Percentiles rank a stretch among this genome's conserved stretches.
These are phyloP conservation scores for Fusarium lyarnte DNA, from an alignment of 2,329 filamentous ascomycete genomes.

Conservation along the genomic window DNA sequence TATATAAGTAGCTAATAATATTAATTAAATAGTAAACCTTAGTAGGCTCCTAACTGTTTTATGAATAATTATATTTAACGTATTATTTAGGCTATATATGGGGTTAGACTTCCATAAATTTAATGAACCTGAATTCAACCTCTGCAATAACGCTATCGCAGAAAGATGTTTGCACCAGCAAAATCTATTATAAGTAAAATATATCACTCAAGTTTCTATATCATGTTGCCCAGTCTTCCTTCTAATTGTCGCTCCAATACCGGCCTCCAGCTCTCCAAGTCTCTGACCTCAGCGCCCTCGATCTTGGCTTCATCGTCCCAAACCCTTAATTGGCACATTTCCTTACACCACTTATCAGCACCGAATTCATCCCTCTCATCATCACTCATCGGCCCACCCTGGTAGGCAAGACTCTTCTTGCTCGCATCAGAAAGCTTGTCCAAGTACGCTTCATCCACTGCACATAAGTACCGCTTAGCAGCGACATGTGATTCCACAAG, in stretches of 20 bases:
- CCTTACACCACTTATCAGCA: neutral
- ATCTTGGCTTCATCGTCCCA: neutral
- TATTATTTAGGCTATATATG: too few relatives aligned
- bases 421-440: neutral
- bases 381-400: neutral
- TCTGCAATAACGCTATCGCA: rapidly evolving
- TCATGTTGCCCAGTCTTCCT: rapidly evolving
- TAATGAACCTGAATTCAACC: too few relatives aligned
- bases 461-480: neutral
- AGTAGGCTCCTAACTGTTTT: too few relatives aligned
- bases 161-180: too few relatives aligned
- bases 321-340: neutral
- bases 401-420: neutral
- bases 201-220: rapidly evolving
- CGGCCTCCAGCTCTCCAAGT: neutral
- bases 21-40: neutral
- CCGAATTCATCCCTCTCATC: neutral
- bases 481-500: neutral
- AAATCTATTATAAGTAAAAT: too few relatives aligned
- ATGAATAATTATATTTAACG: too few relatives aligned
- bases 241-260: neutral
- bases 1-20: rapidly evolving
- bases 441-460: neutral
- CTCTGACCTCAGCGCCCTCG: neutral
- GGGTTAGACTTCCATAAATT: too few relatives aligned